Evolutionary conservation across 2,329 filamentous ascomycete genomes (phyloP).

Genomic region (Periconia macrospinosa): DNA sequence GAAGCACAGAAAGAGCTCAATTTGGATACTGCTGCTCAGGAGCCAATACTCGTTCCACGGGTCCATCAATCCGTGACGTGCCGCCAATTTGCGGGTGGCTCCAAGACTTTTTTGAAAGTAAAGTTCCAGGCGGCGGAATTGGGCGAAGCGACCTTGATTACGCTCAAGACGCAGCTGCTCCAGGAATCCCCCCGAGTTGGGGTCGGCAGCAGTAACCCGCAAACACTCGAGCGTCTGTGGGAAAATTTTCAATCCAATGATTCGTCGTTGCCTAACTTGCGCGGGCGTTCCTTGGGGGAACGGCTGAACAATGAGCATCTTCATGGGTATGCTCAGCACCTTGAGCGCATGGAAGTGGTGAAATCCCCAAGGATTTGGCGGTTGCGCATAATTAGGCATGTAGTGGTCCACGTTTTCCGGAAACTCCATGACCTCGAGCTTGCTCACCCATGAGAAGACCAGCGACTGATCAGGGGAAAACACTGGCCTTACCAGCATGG

Average conservation of each 20-base stretch:
- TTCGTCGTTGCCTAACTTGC: background rate
- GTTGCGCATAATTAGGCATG: background rate
- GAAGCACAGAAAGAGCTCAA: slow-evolving; percentile 3
- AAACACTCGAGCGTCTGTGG: slow-evolving; percentile 14
- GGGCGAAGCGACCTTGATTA: slow-evolving; percentile 2
- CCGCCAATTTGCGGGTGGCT: no score
- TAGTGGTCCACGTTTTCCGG: slow-evolving; percentile 14
- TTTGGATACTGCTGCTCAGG: background rate
- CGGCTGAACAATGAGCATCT: slow-evolving; percentile 1
- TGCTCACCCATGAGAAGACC: background rate
- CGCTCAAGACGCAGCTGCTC: slow-evolving; percentile 10
- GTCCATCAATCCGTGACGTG: background rate
- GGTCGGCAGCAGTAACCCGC: slow-evolving; percentile 15
- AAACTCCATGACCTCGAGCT: slow-evolving; percentile 11
- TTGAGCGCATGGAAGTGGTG: slow-evolving; percentile 9
- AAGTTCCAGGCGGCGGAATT: slow-evolving; percentile 12
- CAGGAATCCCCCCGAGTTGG: slow-evolving; percentile 5
- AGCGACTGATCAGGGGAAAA: background rate
- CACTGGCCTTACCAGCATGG: slow-evolving; percentile 2
- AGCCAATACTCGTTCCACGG: background rate
- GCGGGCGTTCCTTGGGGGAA: no score
- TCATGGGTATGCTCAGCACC: slow-evolving; percentile 16
- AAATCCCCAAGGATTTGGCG: slow-evolving; percentile 8
- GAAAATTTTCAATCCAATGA: slow-evolving; percentile 9
- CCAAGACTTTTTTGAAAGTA: background rate